phyloP scores from a whole-genome alignment of 805 yeast species.

The Teunomyces cretensis region DNA sequence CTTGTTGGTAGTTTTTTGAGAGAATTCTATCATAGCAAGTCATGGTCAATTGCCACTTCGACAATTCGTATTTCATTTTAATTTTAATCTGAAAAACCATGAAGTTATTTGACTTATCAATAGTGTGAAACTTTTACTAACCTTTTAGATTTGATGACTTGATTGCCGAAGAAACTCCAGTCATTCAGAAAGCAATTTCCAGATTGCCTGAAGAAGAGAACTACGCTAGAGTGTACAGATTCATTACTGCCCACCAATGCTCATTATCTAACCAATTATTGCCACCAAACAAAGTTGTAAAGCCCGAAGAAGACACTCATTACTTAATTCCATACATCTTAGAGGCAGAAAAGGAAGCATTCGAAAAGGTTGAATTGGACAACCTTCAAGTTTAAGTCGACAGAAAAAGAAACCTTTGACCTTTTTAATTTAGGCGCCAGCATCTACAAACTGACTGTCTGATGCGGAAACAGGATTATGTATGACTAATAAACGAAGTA shows the following conservation, averaged over 20 bases:
- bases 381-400: slow-evolving; percentile 47
- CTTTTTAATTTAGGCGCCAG: background rate
- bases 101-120: no score
- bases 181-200: slow-evolving; percentile 79
- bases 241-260: slow-evolving; percentile 87
- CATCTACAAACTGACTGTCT: background rate
- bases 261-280: slow-evolving; percentile 80
- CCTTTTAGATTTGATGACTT: slow-evolving; percentile 71
- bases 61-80: no score
- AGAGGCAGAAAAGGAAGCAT: slow-evolving; percentile 91
- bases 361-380: slow-evolving; percentile 87
- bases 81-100: no score
- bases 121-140: slow-evolving; percentile 10
- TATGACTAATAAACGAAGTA: no score
- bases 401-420: background rate
- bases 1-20: background rate
- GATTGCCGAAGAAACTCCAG: slow-evolving; percentile 81
- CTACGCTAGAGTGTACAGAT: slow-evolving; percentile 91
- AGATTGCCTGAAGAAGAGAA: slow-evolving; percentile 84
- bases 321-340: slow-evolving; percentile 86
- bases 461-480: background rate
- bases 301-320: slow-evolving; percentile 76
- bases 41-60: no score
- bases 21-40: no score
- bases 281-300: slow-evolving; percentile 75